A percentile compares a stretch with the other conserved stretches of the same genome.
phyloP scores from a whole-genome alignment of 1,284 basidiomycete species.

The Ceratobasidium sp. region DNA sequence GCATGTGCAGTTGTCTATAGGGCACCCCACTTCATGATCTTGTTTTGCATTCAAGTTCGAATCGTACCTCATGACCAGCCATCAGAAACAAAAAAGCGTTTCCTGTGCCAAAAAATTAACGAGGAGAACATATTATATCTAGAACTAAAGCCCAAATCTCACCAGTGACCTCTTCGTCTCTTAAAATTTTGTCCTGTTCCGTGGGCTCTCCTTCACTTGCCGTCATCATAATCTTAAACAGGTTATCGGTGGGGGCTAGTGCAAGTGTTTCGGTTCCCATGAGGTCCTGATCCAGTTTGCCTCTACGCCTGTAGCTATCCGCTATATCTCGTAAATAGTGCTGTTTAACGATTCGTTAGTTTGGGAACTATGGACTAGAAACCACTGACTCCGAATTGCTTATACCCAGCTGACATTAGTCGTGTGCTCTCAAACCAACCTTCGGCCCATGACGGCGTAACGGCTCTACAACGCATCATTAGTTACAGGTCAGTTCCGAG shows the following conservation, averaged over 20 bases:
- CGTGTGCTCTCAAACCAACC: neutral
- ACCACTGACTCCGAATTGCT: slow-evolving; percentile 6
- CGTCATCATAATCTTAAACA: slow-evolving; percentile 8
- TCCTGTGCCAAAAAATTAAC: neutral
- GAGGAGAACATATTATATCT: neutral
- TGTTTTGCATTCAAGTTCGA: too few relatives aligned
- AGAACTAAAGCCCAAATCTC: neutral
- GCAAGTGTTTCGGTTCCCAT: neutral
- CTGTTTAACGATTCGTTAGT: neutral
- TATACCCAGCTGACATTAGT: slow-evolving; percentile 8
- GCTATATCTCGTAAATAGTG: neutral
- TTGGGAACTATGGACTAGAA: too few relatives aligned
- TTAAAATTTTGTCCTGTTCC: neutral
- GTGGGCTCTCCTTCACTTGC: slow-evolving; percentile 2
- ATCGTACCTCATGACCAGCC: slow-evolving; percentile 40
- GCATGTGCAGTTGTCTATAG: slow-evolving; percentile 40
- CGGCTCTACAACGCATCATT: neutral
- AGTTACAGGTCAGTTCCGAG: neutral
- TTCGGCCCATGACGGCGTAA: slow-evolving; percentile 11
- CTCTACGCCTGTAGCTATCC: neutral
- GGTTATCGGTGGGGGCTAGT: neutral
- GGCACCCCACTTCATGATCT: too few relatives aligned
- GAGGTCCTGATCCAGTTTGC: neutral
- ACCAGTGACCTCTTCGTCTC: slow-evolving; percentile 10
- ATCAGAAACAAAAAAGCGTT: slow-evolving; percentile 33